Conservation (phyloP, 148 eudicot genomes). For the Limonium bicolor region DNA sequence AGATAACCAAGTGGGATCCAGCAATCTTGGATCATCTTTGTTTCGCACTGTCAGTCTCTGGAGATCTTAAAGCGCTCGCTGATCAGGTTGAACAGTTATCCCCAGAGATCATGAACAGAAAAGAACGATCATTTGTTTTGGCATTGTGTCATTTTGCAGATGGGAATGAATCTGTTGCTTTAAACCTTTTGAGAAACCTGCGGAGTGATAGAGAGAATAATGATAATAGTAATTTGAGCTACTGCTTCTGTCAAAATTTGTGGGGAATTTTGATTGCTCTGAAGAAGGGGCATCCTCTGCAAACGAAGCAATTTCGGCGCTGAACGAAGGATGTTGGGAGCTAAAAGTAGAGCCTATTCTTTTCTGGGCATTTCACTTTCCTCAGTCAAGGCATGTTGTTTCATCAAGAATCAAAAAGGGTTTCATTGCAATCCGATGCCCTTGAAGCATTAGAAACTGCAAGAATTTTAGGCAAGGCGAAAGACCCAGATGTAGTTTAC, state of each 20-base stretch:
- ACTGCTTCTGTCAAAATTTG: conserved; percentile 37
- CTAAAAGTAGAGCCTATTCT: conserved; percentile 32
- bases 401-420: conserved; percentile 47
- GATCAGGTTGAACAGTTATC: conserved; percentile 54
- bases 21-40: conserved; percentile 63
- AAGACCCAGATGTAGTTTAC: conserved; percentile 25
- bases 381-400: conserved; percentile 21
- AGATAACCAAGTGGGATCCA: conserved; percentile 48
- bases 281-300: conserved; percentile 34
- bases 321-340: conserved; percentile 19
- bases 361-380: conserved; percentile 56
- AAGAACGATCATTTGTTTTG: conserved; percentile 24
- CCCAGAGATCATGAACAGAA: conserved; percentile 32
- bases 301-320: conserved; percentile 12
- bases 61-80: conserved; percentile 32
- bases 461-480: conserved; percentile 16
- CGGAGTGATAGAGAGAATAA: conserved; percentile 29
- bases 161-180: conserved; percentile 36
- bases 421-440: conserved; percentile 39
- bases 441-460: conserved; percentile 44
- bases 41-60: conserved; percentile 54
- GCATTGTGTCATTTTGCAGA: conserved; percentile 61
- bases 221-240: conserved; percentile 24
- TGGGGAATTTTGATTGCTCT: conserved; percentile 10
- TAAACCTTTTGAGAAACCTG: conserved; percentile 41